Percentiles rank a stretch among this genome's conserved stretches.
Evolutionary conservation across 148 eudicot species (phyloP).

Genomic region (Vaccinium corymbosum): DNA sequence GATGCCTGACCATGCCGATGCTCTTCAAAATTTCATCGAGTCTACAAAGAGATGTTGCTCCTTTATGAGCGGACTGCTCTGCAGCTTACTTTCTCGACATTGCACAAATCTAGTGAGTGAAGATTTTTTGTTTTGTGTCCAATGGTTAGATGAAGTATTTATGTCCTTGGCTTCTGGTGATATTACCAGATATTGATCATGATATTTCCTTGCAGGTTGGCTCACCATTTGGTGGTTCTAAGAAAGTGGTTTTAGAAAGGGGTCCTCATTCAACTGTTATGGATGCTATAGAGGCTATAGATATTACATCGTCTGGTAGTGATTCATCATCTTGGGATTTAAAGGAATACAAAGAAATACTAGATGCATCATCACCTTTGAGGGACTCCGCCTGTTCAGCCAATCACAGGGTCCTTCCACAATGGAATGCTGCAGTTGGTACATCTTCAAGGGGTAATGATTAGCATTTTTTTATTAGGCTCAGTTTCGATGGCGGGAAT

Average conservation of each 20-base stretch:
- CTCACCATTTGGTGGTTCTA: constrained; percentile 22
- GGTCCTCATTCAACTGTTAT: constrained; percentile 22
- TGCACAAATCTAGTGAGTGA: constrained; percentile 24
- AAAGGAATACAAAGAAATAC: constrained; percentile 39
- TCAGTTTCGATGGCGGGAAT: too few species aligned
- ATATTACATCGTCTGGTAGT: constrained; percentile 60
- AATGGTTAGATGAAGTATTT: background rate
- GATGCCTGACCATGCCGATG: constrained; percentile 38
- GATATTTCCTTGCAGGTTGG: constrained; percentile 33
- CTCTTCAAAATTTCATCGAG: constrained; percentile 26
- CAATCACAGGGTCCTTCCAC: constrained; percentile 33
- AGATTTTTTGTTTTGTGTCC: background rate
- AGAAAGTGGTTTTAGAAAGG: constrained; percentile 17
- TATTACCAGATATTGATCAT: constrained; percentile 7
- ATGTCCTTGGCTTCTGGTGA: background rate
- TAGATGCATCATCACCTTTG: constrained; percentile 28
- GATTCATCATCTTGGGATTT: constrained; percentile 44
- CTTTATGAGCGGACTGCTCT: constrained; percentile 30
- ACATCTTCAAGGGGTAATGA: constrained; percentile 33
- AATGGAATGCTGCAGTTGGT: constrained; percentile 26
- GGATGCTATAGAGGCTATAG: constrained; percentile 46
- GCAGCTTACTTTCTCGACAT: constrained; percentile 24
- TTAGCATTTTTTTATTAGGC: background rate
- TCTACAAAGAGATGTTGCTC: constrained; percentile 33
- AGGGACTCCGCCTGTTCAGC: constrained; percentile 33